Evolutionary conservation across 2,329 filamentous ascomycete species (phyloP).

Genomic region (Macroventuria anomochaeta): DNA sequence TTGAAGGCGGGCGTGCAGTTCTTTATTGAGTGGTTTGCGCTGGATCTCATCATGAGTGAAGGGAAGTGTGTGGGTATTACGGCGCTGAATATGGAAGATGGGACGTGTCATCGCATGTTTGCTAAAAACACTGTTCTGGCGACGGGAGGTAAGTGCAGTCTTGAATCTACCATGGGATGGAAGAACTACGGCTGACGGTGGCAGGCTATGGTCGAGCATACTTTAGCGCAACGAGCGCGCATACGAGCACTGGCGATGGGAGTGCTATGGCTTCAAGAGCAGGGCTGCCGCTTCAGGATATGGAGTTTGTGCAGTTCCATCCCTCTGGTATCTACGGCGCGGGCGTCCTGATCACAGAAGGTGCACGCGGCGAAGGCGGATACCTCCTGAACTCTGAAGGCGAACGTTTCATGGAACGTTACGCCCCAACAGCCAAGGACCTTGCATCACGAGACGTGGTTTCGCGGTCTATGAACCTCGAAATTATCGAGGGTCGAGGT

Average conservation of each 20-base stretch:
- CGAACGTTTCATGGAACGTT: slow-evolving; percentile 61
- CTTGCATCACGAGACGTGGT: slow-evolving; percentile 58
- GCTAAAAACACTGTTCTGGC: slow-evolving; percentile 57
- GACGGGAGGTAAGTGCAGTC: slow-evolving; percentile 42
- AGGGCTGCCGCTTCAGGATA: slow-evolving; percentile 57
- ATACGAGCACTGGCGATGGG: slow-evolving; percentile 59
- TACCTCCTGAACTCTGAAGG: slow-evolving; percentile 58
- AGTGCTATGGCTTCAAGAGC: slow-evolving; percentile 59
- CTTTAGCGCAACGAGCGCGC: slow-evolving; percentile 58
- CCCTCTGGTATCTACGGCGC: slow-evolving; percentile 60
- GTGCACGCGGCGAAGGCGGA: slow-evolving; percentile 58
- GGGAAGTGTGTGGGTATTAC: slow-evolving; percentile 57
- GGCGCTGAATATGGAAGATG: slow-evolving; percentile 58
- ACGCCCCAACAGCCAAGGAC: slow-evolving; percentile 59
- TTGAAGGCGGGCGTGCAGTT: slow-evolving; percentile 57
- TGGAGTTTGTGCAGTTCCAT: slow-evolving; percentile 61
- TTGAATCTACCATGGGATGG: not conserved
- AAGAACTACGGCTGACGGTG: not conserved
- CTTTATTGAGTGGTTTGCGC: slow-evolving; percentile 59
- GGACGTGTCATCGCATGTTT: slow-evolving; percentile 57
- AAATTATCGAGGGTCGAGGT: slow-evolving; percentile 56
- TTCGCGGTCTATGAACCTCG: slow-evolving; percentile 57
- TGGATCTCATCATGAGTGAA: slow-evolving; percentile 58
- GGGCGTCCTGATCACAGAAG: slow-evolving; percentile 58
- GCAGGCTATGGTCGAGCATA: slow-evolving; percentile 58